These are phyloP conservation scores for Balakata baccata DNA, from an alignment of 345 rosid genomes.

Conservation along the genomic window DNA sequence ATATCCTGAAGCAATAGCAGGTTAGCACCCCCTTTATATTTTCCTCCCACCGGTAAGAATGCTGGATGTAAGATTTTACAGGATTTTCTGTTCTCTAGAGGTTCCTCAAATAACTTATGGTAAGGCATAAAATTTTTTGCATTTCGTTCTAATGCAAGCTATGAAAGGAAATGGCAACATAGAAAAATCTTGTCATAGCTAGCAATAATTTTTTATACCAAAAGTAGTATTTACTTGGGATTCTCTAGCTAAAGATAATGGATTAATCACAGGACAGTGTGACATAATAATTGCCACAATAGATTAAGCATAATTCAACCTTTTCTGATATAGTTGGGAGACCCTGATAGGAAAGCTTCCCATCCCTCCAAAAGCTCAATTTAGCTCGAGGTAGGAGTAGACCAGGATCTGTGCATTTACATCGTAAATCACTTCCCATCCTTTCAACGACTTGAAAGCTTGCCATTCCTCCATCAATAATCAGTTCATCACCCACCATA, in stretches of 20 bases:
- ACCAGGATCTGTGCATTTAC: constrained; percentile 66
- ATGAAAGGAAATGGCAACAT: not conserved
- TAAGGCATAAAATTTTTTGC: not conserved
- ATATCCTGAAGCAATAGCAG: too few species aligned
- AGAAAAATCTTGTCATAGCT: not conserved
- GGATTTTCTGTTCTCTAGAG: not conserved
- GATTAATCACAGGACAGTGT: not conserved
- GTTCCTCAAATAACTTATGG: not conserved
- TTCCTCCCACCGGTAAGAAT: too few species aligned
- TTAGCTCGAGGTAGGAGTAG: constrained; percentile 67
- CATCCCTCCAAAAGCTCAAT: constrained; percentile 68
- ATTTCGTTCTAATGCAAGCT: not conserved
- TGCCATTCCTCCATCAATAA: constrained; percentile 80
- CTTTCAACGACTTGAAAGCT: constrained; percentile 62
- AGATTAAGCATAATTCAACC: constrained; percentile 32
- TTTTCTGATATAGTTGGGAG: constrained; percentile 54
- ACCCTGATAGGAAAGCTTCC: constrained; percentile 39
- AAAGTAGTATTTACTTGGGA: too few species aligned
- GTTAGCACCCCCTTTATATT: too few species aligned
- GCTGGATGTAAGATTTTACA: too few species aligned
- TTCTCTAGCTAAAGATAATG: not conserved
- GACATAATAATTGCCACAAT: not conserved
- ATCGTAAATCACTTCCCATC: constrained; percentile 49
- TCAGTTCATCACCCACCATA: constrained; percentile 63
- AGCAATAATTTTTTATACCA: not conserved